Base-by-base conservation (phyloP, 129 eudicot species). In the Chrysanthemum seticuspe region DNA sequence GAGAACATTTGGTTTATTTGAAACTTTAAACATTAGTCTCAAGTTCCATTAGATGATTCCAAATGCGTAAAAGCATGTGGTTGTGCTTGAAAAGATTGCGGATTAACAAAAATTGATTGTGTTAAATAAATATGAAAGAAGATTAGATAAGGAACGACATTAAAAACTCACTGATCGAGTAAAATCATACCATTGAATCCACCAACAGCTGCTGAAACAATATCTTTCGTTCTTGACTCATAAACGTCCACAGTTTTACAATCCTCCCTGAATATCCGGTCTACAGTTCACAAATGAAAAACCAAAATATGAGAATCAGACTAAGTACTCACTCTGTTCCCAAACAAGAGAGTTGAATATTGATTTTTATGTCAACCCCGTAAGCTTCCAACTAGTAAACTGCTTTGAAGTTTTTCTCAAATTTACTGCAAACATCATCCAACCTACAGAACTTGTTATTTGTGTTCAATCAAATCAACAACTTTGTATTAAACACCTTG, bases 151-250 rank as follows among this genome's bases (percentile, higher is more conserved):
- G 18, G 25, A 31, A 52, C 10, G 1, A 0, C 12, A 7, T 14
- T 61, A 36, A 47, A 6, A 62, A 57, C 36, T 70, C 68, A 23
- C 58, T 29, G 45, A 64, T 40, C 49, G 27, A n/a, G 8, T 59
- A 27, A 29, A 65, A 56, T 12, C 71, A 65, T 78, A 95, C 99
- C 99, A 58, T 90, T 95, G 67, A 95, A 95, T 27, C 97, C 97
- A 48, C 85, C 82, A 68, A 94, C 89, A 3, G 98, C 97, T 9
- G 99, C 96, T 10, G 93, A 81, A 73, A 95, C 99, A 48, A 95
- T 86, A 52, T 85, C 88, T 69, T 84, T 81, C 2, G 97, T 90
- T 27, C 96, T 85, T 50, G 93, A 83, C 48, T 81, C 81, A 47
- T 95, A 95, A 34, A 95, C 94, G 44, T 90, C 87, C 10, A 50